These are phyloP conservation scores for Trichoderma endophyticum DNA, from an alignment of 2,329 filamentous ascomycete species.

Conservation along the genomic window DNA sequence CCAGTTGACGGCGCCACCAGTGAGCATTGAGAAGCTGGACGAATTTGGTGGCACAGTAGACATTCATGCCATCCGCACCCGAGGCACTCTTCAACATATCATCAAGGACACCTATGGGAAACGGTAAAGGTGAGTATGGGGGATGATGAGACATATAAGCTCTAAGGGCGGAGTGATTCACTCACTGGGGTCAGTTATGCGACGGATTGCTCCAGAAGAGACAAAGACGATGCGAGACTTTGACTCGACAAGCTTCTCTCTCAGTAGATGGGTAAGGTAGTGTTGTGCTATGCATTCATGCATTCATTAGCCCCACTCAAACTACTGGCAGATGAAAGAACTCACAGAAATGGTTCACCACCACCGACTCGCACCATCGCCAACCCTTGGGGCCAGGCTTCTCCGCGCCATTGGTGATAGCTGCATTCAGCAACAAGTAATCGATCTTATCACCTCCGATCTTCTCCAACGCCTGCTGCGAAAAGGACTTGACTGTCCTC, in stretches of 20 bases:
- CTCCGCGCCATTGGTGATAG: slow-evolving; percentile 35
- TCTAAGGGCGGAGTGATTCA: background rate
- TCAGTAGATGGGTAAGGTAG: slow-evolving; percentile 49
- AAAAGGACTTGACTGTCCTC: slow-evolving; percentile 44
- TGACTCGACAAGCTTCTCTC: slow-evolving; percentile 46
- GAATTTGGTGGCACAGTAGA: slow-evolving; percentile 49
- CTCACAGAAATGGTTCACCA: slow-evolving; percentile 54
- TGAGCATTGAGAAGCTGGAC: slow-evolving; percentile 49
- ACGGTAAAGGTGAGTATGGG: background rate
- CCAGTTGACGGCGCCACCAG: slow-evolving; percentile 55
- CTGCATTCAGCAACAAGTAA: slow-evolving; percentile 51
- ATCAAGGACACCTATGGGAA: slow-evolving; percentile 34
- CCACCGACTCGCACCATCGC: slow-evolving; percentile 48
- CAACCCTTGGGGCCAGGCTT: slow-evolving; percentile 39
- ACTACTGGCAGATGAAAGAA: background rate
- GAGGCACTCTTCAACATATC: slow-evolving; percentile 40
- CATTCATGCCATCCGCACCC: slow-evolving; percentile 26
- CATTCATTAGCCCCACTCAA: background rate
- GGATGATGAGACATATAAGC: background rate
- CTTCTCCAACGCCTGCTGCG: slow-evolving; percentile 40
- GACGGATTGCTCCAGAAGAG: slow-evolving; percentile 47
- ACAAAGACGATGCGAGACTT: slow-evolving; percentile 48
- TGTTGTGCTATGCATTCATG: slow-evolving; percentile 44
- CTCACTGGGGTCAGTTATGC: slow-evolving; percentile 39
- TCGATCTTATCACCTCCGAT: slow-evolving; percentile 44